Evolutionary conservation across 2,329 filamentous ascomycete species (phyloP), one percentile per base, ranked within the genome.

Genomic region (Fusarium anguioides): DNA sequence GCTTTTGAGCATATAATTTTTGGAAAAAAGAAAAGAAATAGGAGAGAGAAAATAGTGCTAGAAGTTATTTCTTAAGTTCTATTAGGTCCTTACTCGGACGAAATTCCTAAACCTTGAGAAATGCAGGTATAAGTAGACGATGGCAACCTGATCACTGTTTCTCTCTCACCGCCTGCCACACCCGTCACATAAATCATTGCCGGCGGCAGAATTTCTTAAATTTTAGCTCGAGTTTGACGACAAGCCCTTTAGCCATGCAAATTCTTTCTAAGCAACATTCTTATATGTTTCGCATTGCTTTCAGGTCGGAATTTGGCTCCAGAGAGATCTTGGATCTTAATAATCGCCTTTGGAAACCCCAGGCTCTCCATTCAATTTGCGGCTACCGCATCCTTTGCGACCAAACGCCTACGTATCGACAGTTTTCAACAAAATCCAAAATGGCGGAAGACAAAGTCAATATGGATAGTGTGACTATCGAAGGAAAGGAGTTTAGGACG

Each of bases 401-500:
- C 48, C 49, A 41, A 31, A 27, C 50, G 44, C 42, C 29, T 45
- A 24, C 55, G 39, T 52, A 58, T 52, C 52, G 54, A 40, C 35
- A 53, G 24, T 70, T 73, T 52, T 70, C 65, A 24, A 68, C 60
- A 26, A 68, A 63, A 17, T 41, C 53, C 40, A 70, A 59, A 29
- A 74, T 74, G 72, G 68, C 64, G 36, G 49, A 46, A 29, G 62
- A 69, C 11, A 55, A 64, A 11, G 50, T 60, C 12, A 58, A 59
- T 29, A 61, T 58, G 14, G 69, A 74, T 27, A 71, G 68, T 11
- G 71, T 77, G 36, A 73, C 75, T 39, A 65, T 71, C 21, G 79
- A 84, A 58, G 85, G 82, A 35, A 80, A 83, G 70, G 79, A 82
- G 27, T 87, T 84, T 69, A 81, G 78, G 20, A 83, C 83, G 15